Evolutionary conservation across 148 eudicot genomes (phyloP).

Genomic region (Vaccinium corymbosum): DNA sequence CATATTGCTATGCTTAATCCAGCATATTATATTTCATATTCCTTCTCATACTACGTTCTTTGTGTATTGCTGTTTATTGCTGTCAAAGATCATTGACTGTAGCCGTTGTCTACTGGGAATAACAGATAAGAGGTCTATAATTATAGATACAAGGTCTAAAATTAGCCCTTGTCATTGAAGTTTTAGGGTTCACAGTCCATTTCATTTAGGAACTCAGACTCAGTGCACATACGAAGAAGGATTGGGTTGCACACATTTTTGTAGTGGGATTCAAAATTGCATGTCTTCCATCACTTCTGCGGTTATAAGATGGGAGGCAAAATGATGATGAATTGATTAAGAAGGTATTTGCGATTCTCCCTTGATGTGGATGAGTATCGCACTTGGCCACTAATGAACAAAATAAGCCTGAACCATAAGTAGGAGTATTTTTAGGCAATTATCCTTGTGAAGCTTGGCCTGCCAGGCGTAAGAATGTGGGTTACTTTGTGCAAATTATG

Average conservation of each 20-base stretch:
- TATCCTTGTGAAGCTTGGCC: not conserved
- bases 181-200: not conserved
- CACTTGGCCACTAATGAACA: not conserved
- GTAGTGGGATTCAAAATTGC: not conserved
- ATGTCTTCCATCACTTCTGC: not conserved
- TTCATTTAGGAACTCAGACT: not conserved
- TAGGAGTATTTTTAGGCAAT: not conserved
- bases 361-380: not conserved
- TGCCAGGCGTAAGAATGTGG: slow-evolving; percentile 3
- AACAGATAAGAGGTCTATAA: not conserved
- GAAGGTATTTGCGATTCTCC: not conserved
- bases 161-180: not conserved
- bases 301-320: not conserved
- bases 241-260: not conserved
- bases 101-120: not conserved
- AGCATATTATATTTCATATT: not conserved
- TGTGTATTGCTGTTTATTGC: not conserved
- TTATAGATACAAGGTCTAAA: not conserved
- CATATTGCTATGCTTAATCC: not conserved
- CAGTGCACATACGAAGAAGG: not conserved
- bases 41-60: not conserved
- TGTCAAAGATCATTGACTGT: not conserved
- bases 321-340: slow-evolving; percentile 2
- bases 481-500: not conserved
- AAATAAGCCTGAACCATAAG: not conserved